Conservation (phyloP, 805 yeast genomes). For the Candida qinlingensis region DNA sequence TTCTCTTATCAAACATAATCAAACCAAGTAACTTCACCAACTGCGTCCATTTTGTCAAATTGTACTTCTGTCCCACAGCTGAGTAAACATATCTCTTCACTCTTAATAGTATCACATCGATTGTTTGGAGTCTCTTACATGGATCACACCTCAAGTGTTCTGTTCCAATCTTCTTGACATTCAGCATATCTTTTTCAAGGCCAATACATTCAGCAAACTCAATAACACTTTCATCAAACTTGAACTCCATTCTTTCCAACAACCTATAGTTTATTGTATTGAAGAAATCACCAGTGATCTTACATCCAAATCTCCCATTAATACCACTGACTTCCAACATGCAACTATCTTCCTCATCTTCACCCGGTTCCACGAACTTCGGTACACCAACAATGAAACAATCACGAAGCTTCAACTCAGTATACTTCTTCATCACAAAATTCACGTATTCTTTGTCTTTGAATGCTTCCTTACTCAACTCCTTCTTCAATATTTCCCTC, state of each 20-base stretch:
- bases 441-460: slow-evolving; percentile 6
- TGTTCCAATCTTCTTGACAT: not conserved
- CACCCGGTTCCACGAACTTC: not conserved
- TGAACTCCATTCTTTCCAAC: not conserved
- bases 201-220: slow-evolving; percentile 9
- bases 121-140: slow-evolving; percentile 2
- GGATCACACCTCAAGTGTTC: slow-evolving; percentile 5
- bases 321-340: too few species aligned
- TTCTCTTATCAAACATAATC: slow-evolving; percentile 10
- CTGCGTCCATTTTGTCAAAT: not conserved
- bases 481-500: not conserved
- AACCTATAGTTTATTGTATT: slow-evolving; percentile 4
- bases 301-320: too few species aligned
- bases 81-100: slow-evolving; percentile 1
- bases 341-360: not conserved
- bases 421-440: not conserved
- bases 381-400: slow-evolving; percentile 8
- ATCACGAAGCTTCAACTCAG: slow-evolving; percentile 5
- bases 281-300: slow-evolving; percentile 7
- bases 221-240: not conserved
- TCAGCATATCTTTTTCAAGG: not conserved
- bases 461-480: slow-evolving; percentile 5
- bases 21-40: slow-evolving; percentile 7
- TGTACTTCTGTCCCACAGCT: not conserved
- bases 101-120: slow-evolving; percentile 2